Evolutionary conservation across 345 rosid genomes (phyloP).

Genomic region (Eucalyptus regnans): DNA sequence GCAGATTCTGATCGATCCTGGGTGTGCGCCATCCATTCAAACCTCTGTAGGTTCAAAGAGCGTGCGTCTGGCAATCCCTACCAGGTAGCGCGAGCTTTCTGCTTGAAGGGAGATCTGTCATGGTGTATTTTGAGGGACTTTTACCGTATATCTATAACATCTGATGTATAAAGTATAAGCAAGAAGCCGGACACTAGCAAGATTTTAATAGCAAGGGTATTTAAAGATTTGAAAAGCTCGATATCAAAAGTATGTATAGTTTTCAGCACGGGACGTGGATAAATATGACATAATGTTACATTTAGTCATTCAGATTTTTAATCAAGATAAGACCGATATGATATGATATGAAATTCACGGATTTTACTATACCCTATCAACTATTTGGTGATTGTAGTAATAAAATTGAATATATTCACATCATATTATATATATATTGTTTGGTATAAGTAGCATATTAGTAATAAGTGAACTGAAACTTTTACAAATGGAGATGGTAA

Average conservation of each 20-base stretch:
- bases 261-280: not conserved
- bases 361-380: no score
- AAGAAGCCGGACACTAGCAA: not conserved
- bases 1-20: not conserved
- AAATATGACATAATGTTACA: not conserved
- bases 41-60: not conserved
- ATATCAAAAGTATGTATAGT: not conserved
- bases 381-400: no score
- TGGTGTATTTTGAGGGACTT: not conserved
- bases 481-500: no score
- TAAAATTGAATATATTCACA: no score
- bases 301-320: no score
- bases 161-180: not conserved
- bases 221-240: not conserved
- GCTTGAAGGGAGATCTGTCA: not conserved
- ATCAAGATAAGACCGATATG: no score
- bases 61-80: not conserved
- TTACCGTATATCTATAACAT: not conserved
- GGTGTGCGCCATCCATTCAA: not conserved
- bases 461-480: no score
- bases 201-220: not conserved
- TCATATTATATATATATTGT: no score
- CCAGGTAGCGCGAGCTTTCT: not conserved
- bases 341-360: fast-evolving
- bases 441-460: no score